Evolutionary conservation across 1,139 yeast species (phyloP).

Genomic region (Geotrichum carabidarum): DNA sequence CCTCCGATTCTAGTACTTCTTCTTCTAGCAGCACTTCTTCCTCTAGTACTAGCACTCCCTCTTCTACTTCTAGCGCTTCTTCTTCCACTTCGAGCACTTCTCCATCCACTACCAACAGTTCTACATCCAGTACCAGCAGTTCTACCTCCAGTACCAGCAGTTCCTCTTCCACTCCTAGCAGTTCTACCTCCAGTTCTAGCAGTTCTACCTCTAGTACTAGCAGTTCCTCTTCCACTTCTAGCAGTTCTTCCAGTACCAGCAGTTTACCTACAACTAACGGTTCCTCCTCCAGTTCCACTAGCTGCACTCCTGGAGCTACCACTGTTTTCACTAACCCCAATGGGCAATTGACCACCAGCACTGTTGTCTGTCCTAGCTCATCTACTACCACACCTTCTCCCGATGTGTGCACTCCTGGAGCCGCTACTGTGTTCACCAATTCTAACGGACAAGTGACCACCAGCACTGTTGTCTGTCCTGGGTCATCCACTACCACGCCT

Average conservation of each 20-base stretch:
- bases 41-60: no score
- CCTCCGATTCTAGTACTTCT: no score
- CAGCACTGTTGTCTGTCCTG: no score
- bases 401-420: conserved; percentile 1
- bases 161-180: neutral
- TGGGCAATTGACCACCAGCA: conserved; percentile 7
- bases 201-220: neutral
- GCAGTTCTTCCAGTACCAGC: neutral
- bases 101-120: neutral
- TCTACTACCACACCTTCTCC: neutral
- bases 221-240: neutral
- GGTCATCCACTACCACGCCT: no score
- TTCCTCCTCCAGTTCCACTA: neutral
- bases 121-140: neutral
- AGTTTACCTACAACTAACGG: neutral
- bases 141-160: neutral
- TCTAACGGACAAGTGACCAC: no score
- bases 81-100: neutral
- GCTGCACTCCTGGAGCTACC: neutral
- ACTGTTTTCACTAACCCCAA: neutral
- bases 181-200: neutral
- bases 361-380: conserved; percentile 6
- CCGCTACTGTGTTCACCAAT: no score
- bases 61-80: neutral
- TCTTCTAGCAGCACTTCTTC: no score